Base-by-base conservation (phyloP, 345 rosid genomes). In the Trapa incisa region DNA sequence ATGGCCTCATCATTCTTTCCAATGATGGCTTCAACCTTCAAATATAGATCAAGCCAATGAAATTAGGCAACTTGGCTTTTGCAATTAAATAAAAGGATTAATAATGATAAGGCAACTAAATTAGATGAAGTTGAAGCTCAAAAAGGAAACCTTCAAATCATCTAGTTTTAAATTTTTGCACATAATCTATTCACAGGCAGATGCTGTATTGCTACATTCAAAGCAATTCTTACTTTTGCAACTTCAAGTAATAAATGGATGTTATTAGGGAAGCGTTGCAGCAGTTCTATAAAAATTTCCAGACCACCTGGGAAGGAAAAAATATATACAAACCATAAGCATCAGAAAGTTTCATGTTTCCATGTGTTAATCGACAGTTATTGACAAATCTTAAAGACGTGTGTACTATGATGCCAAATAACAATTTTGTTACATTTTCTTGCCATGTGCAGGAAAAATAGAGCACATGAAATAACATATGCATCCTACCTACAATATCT, bases 1-100 rank as follows among this genome's bases (percentile, higher is more conserved):
- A 89, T 78, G 60, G 99, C 99, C 66, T 89, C 97, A 38, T 94
- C 96, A 47, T 77, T 91, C 84, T 94, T 94, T 65, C 97, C 99
- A 72, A 78, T 81, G 75, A 94, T 94, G 78, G 99, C 97, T 77
- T 91, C 96, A 70, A 89, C 86, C 99, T 94, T 67, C 67, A 72
- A 47, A 45, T 22, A 37, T 62, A 12, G 50, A 1, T n/a, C 38
- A 68, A 57, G 50, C 47, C 37, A 60, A 65, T 29, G 32, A 65
- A 6, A 43, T 3, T 37, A 41, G 17, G 29, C 16, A 17, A 6
- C 32, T 41, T 17, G 22, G 67, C 37, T 64, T 62, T 39, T 64
- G 22, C 53, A 22, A n/a, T 29, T 16, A 10, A 42, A 43, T 58
- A 5, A 58, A 35, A 58, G 37, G 37, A 58, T 35, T 2, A 33